Conservation (phyloP, 2,329 filamentous ascomycete genomes). For the Raffaelea arxii region DNA sequence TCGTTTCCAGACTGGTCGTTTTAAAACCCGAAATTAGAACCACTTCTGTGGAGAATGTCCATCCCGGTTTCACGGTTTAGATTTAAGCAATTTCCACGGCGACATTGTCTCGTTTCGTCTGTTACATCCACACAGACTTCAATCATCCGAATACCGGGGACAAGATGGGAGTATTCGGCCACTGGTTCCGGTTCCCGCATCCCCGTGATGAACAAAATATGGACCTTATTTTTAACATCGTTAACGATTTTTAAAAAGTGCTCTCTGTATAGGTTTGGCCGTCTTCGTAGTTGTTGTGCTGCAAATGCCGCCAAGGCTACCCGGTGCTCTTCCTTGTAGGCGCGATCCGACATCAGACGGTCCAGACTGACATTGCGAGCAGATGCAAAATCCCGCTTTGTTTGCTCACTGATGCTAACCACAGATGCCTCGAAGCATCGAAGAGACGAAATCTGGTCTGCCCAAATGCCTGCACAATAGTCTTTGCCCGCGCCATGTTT, state of each 20-base stretch:
- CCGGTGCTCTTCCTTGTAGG: slow-evolving; percentile 53
- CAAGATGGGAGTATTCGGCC: slow-evolving; percentile 40
- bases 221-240: slow-evolving; percentile 12
- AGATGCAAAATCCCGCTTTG: slow-evolving; percentile 47
- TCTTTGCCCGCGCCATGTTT: slow-evolving; percentile 49
- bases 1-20: slow-evolving; percentile 23
- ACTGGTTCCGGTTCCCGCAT: slow-evolving; percentile 53
- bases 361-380: slow-evolving; percentile 35
- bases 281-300: slow-evolving; percentile 28
- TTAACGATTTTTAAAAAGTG: slow-evolving; percentile 39
- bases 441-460: slow-evolving; percentile 24
- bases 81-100: not conserved
- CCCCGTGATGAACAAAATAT: slow-evolving; percentile 50
- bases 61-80: not conserved
- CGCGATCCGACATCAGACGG: slow-evolving; percentile 40
- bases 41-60: not conserved
- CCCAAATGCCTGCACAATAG: slow-evolving; percentile 46
- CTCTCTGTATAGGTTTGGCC: slow-evolving; percentile 37
- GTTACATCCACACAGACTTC: slow-evolving; percentile 40
- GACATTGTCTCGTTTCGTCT: slow-evolving; percentile 20
- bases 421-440: slow-evolving; percentile 25
- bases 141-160: slow-evolving; percentile 40
- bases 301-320: slow-evolving; percentile 41
- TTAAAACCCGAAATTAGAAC: not conserved
- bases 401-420: slow-evolving; percentile 47